Percentiles rank a stretch among this genome's conserved stretches.
Conservation (phyloP, 2,329 filamentous ascomycete genomes). For the Colletotrichum ledebouriae region DNA sequence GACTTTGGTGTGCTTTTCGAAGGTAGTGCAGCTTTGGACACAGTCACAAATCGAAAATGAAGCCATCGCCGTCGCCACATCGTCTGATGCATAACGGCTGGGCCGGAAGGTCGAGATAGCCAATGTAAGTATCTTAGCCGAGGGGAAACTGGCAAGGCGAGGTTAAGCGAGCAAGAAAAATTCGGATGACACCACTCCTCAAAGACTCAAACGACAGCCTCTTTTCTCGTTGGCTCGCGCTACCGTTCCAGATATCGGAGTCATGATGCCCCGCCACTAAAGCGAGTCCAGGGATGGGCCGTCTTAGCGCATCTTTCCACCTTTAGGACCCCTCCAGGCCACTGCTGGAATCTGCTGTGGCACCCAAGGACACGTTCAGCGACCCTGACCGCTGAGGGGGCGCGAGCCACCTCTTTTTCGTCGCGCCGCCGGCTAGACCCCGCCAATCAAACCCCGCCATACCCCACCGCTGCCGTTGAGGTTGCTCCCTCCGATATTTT, state of each 20-base stretch:
- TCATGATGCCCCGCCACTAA: slow-evolving; percentile 22
- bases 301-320: slow-evolving; percentile 11
- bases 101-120: not conserved
- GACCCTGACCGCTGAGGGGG: slow-evolving; percentile 17
- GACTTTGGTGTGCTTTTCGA: not conserved
- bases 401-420: slow-evolving; percentile 13
- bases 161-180: not conserved
- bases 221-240: slow-evolving; percentile 38
- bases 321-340: not conserved
- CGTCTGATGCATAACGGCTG: not conserved
- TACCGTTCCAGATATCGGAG: slow-evolving; percentile 39
- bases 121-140: not conserved
- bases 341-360: not conserved
- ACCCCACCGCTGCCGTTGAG: slow-evolving; percentile 39
- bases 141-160: not conserved
- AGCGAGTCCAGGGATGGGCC: slow-evolving; percentile 26
- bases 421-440: slow-evolving; percentile 36
- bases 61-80: not conserved
- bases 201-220: not conserved
- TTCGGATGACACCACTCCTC: slow-evolving; percentile 6
- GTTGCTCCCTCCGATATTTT: slow-evolving; percentile 39
- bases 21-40: not conserved
- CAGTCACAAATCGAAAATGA: not conserved
- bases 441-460: slow-evolving; percentile 43
- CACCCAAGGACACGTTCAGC: slow-evolving; percentile 1